Evolutionary conservation across 2,329 filamentous ascomycete species (phyloP), one percentile per base, ranked within the genome.

Genomic region (Helminthosporium solani): DNA sequence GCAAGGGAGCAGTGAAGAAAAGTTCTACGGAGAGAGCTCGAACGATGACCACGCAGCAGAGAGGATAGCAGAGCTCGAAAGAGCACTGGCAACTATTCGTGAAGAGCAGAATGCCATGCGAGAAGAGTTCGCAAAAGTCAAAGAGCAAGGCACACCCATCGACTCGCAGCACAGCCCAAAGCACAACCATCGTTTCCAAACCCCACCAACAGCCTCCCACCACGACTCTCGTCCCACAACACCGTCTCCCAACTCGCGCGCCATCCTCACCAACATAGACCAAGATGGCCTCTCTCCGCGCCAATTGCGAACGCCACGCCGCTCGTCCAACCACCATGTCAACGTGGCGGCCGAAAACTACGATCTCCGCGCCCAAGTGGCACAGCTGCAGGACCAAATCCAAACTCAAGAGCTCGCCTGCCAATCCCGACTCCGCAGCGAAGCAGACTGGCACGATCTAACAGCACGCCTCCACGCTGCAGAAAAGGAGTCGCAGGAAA

Each of bases 401-500:
- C 25, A 44, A 2, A 42, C 58, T 11, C 62, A 57, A 20, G 54
- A 61, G 20, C 33, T 42, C 7, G 15, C 37, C 2, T 53, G 50
- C n/a, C 52, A 49, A 15, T 39, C 48, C n/a, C 46, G 46, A n/a
- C 39, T 50, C 8, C 42, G 57, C 3, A 50, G 37, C 23, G 48
- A 57, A 7, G 40, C 25, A 8, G 64, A 69, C 21, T 64, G 61
- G 54, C 50, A 67, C 18, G 53, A 60, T 9, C 36, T 70, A 14
- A 58, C 54, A 12, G 45, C 50, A 8, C 56, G 64, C n/a, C 56
- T 70, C 4, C 65, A 70, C 31, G 44, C 53, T n/a, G 35, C 60
- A n/a, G 82, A 86, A 42, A 78, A 79, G 19, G 81, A 85, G 66
- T 75, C 81, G 3, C 68, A 73, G 18, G 71, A 73, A 39, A 68